Base-by-base conservation (phyloP, 177 flowering plant species). In the Viscum album region DNA sequence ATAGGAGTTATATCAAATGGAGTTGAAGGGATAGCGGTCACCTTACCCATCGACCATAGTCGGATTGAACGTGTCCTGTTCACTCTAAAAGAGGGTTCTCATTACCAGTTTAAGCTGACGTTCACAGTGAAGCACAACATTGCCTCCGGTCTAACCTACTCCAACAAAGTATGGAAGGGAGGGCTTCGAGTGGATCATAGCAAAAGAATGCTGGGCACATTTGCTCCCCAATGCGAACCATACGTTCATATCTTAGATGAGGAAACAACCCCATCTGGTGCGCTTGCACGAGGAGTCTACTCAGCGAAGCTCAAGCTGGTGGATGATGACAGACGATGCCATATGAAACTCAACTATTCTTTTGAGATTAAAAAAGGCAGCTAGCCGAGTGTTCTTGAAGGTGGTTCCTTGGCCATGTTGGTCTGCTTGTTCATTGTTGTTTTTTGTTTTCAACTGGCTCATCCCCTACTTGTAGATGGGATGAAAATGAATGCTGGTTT, bases 151-250 rank as follows among this genome's bases (percentile, higher is more conserved):
- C 77, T 88, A 62, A 66, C 78, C 41, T 89, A 88, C 79, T 79
- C 85, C 68, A 89, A 84, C 74, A 79, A 84, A 1, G 91, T 88
- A 26, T 88, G 93, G 93, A 89, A 84, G 71, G 83, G 72, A 41
- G 88, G 88, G 37, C 15, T 83, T 36, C 84, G 79, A 85, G 96
- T 89, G 72, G 92, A 88, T 79, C 86, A 79, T 75, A 82, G 82
- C 79, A 84, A 78, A 75, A 92, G 88, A 75, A 90, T 90, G 96
- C 35, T 90, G 80, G 96, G 94, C 34, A 86, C 96, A 29, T 90
- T 85, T 77, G 89, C 92, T 73, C 94, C 96, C 61, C 87, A 79
- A 63, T 70, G 68, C 35, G 87, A 87, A 33, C 94, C 87, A 11
- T 88, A 87, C 63, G 74, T 74, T 37, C 80, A 85, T 68, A 76